A percentile compares a stretch with the other conserved stretches of the same genome.
Conservation (phyloP, 495 filamentous ascomycete genomes). For the Trichoderma parareesei region DNA sequence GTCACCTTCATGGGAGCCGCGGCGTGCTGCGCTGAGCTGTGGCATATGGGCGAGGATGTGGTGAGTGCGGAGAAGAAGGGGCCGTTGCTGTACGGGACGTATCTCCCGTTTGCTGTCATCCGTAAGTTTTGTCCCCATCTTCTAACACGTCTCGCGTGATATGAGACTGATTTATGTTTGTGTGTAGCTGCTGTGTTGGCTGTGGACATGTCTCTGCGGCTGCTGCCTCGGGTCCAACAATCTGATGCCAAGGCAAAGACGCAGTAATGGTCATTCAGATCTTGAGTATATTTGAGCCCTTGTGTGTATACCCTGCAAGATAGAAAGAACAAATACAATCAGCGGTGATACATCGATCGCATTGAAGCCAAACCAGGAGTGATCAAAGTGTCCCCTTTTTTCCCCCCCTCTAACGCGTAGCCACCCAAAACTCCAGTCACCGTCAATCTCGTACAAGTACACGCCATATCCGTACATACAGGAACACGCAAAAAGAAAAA, state of each 20-base stretch:
- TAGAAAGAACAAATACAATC: conserved; percentile 10
- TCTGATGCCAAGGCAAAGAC: conserved; percentile 14
- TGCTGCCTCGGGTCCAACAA: conserved; percentile 7
- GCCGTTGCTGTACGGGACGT: conserved; percentile 43
- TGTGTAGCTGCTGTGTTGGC: conserved; percentile 28
- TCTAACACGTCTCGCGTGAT: not conserved
- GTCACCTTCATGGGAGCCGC: conserved; percentile 66
- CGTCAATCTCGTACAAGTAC: not conserved
- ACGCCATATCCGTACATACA: not conserved
- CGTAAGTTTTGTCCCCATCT: conserved; percentile 44
- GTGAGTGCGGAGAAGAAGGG: conserved; percentile 44
- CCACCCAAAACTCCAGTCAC: not conserved
- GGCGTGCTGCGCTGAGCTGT: conserved; percentile 50
- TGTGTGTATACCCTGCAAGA: conserved; percentile 17
- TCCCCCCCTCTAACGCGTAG: not conserved
- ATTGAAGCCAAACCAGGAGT: not conserved
- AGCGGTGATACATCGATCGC: too few species aligned
- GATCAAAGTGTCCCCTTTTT: not conserved
- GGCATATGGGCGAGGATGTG: conserved; percentile 43
- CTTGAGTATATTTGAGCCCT: not conserved
- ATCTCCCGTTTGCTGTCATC: conserved; percentile 63
- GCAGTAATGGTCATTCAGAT: not conserved
- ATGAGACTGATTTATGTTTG: conserved; percentile 13
- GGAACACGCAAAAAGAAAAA: not conserved
- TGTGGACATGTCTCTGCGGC: conserved; percentile 12